Conservation (phyloP, 2,329 filamentous ascomycete species). For the Plectosphaerella sp. region DNA sequence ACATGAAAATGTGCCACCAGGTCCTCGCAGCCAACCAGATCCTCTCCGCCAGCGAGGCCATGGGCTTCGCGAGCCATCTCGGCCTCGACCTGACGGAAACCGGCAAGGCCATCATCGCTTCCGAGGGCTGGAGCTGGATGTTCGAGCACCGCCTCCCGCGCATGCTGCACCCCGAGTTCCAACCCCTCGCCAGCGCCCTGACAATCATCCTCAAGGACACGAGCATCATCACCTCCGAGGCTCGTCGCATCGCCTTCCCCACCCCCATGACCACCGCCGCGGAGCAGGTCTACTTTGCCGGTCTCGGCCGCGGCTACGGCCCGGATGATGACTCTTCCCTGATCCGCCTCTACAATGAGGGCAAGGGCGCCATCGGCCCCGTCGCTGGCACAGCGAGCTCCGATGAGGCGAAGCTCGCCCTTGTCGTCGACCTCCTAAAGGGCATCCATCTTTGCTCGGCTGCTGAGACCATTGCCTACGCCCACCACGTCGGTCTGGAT, state of each 20-base stretch:
- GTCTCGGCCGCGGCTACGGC: conserved; percentile 50
- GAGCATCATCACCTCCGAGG: conserved; percentile 56
- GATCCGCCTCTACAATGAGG: conserved; percentile 36
- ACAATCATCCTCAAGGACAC: conserved; percentile 30
- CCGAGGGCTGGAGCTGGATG: conserved; percentile 56
- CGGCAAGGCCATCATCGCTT: conserved; percentile 37
- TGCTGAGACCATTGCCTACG: conserved; percentile 38
- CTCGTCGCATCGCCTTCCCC: conserved; percentile 52
- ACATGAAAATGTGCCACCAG: conserved; percentile 59
- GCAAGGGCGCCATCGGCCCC: conserved; percentile 25
- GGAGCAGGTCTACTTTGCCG: conserved; percentile 61
- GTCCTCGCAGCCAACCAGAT: conserved; percentile 61
- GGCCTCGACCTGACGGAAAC: conserved; percentile 44
- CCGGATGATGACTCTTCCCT: conserved; percentile 39
- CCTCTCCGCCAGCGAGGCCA: conserved; percentile 52
- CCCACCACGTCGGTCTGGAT: conserved; percentile 33
- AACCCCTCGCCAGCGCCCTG: conserved; percentile 47
- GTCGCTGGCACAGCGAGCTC: conserved; percentile 18
- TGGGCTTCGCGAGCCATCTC: conserved; percentile 53
- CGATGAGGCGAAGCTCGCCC: conserved; percentile 28
- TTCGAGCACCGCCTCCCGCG: conserved; percentile 54
- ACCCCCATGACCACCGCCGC: conserved; percentile 57
- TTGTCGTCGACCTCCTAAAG: conserved; percentile 33
- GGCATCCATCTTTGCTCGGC: conserved; percentile 39
- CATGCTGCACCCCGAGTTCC: conserved; percentile 35